phyloP scores from a whole-genome alignment of 169 alveolate genomes.

The Plasmodium malariae region DNA sequence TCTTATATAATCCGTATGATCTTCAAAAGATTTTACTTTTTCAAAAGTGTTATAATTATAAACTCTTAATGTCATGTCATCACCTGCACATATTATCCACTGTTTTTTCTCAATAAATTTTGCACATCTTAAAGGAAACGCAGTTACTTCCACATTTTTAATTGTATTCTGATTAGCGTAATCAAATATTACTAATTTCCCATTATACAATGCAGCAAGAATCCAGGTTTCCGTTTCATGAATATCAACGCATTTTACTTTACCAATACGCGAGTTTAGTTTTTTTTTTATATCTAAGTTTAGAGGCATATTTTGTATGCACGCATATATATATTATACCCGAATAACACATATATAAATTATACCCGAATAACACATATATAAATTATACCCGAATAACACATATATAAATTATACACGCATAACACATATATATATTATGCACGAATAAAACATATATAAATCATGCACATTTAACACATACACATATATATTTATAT shows the following conservation, averaged over 20 bases:
- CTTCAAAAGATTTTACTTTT: conserved; percentile 94
- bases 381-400: too few species aligned
- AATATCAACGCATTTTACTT: conserved; percentile 97
- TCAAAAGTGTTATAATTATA: conserved; percentile 98
- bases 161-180: conserved; percentile 92
- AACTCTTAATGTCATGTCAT: conserved; percentile 94
- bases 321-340: not conserved
- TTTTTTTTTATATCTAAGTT: conserved; percentile 95
- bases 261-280: conserved; percentile 93
- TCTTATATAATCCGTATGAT: conserved; percentile 98
- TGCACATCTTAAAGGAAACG: conserved; percentile 96
- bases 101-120: conserved; percentile 95
- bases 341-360: too few species aligned
- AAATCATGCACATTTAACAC: too few species aligned
- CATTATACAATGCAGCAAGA: conserved; percentile 95
- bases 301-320: conserved; percentile 89
- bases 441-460: too few species aligned
- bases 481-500: too few species aligned
- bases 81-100: conserved; percentile 96
- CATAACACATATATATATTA: too few species aligned
- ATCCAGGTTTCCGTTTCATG: conserved; percentile 98
- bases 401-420: too few species aligned
- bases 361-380: too few species aligned
- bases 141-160: conserved; percentile 94
- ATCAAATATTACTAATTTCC: conserved; percentile 92